Conservation (phyloP, 164 flowering plant genomes). For the Saururus chinensis region DNA sequence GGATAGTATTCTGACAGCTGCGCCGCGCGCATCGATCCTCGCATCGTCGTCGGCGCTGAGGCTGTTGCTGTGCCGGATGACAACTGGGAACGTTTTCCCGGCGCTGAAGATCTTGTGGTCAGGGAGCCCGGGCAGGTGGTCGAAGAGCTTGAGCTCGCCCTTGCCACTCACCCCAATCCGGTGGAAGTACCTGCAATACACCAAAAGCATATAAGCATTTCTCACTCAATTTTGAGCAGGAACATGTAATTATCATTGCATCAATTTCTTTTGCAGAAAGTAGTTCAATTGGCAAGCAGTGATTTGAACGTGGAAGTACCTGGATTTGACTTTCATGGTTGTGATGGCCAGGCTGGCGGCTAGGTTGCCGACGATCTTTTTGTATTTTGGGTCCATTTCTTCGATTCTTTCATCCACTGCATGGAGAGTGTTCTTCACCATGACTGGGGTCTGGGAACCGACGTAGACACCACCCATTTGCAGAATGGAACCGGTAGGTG, state of each 20-base stretch:
- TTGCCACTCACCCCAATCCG: conserved; percentile 63
- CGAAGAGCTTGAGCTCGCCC: conserved; percentile 48
- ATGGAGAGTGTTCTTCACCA: conserved; percentile 61
- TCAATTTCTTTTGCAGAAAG: too few species aligned
- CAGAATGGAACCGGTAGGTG: conserved; percentile 50
- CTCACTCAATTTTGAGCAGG: too few species aligned
- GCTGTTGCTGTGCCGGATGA: conserved; percentile 68
- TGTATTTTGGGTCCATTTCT: conserved; percentile 60
- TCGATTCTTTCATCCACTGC: conserved; percentile 61
- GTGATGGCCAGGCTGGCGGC: conserved; percentile 62
- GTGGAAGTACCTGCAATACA: conserved; percentile 52
- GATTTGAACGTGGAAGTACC: conserved; percentile 17
- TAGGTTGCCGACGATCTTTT: conserved; percentile 57
- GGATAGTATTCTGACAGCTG: conserved; percentile 48
- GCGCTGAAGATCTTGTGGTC: conserved; percentile 46
- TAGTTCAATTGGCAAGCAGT: not conserved
- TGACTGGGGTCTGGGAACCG: conserved; percentile 53
- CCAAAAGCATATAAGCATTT: not conserved
- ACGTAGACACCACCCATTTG: conserved; percentile 59
- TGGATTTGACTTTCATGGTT: conserved; percentile 56
- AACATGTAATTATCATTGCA: too few species aligned
- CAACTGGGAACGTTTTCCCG: conserved; percentile 43
- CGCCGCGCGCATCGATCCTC: conserved; percentile 73
- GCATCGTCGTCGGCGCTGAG: conserved; percentile 80
- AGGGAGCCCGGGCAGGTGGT: conserved; percentile 41